A percentile compares a stretch with the other conserved stretches of the same genome.
Conservation (phyloP, 2,329 filamentous ascomycete genomes). For the Anisogramma anomala region DNA sequence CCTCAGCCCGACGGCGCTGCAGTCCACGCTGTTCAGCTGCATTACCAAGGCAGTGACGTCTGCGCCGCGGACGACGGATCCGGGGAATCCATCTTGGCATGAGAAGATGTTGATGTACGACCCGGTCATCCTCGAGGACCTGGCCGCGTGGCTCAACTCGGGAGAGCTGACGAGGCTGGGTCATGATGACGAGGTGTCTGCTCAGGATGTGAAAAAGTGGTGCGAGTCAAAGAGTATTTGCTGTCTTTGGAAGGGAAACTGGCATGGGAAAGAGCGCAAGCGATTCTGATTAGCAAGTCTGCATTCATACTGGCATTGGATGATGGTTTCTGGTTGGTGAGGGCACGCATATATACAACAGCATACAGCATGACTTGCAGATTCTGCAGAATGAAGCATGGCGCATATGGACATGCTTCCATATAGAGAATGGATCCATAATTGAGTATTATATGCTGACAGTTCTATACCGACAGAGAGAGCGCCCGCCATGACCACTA, state of each 20-base stretch:
- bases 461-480: no score
- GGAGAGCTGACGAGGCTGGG: constrained; percentile 52
- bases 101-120: constrained; percentile 94
- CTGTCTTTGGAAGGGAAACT: constrained; percentile 58
- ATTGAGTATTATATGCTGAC: not conserved
- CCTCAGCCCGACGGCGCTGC: constrained; percentile 28
- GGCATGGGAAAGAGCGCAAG: constrained; percentile 42
- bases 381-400: no score
- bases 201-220: constrained; percentile 69
- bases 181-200: constrained; percentile 52
- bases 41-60: constrained; percentile 45
- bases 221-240: constrained; percentile 80
- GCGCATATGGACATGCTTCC: no score
- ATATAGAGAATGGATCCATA: not conserved
- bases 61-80: constrained; percentile 38
- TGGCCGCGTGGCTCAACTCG: constrained; percentile 71
- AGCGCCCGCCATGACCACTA: no score
- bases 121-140: constrained; percentile 75
- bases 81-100: constrained; percentile 57
- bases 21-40: constrained; percentile 35
- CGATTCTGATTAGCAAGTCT: constrained; percentile 23
- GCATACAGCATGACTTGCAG: no score
- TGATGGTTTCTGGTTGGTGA: not conserved
- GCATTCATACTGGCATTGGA: no score
- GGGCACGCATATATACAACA: not conserved